phyloP scores from a whole-genome alignment of 2,329 filamentous ascomycete species.

The Paecilomyces sp. region DNA sequence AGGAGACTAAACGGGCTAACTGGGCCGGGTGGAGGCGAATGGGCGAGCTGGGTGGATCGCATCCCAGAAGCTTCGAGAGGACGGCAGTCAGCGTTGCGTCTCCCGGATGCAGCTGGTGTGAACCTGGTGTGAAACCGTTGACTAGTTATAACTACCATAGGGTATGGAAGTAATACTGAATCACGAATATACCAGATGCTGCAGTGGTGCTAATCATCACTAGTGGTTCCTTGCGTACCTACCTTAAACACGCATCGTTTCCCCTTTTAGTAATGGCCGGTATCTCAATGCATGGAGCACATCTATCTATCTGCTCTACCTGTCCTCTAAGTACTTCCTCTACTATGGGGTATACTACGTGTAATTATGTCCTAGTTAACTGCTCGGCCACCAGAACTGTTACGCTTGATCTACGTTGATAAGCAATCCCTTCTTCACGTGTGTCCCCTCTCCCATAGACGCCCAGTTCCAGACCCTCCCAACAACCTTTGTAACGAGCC shows the following conservation, averaged over 20 bases:
- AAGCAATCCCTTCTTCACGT: not conserved
- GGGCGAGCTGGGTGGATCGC: not conserved
- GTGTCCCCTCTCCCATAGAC: not conserved
- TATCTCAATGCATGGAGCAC: not conserved
- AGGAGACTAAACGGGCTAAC: not conserved
- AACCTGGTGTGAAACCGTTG: not conserved
- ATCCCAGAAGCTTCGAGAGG: slow-evolving; percentile 6
- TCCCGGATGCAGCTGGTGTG: not conserved
- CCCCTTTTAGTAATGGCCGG: not conserved
- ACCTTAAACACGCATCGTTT: not conserved
- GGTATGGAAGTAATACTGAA: no score
- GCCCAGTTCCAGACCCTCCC: not conserved
- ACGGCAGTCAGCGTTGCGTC: not conserved
- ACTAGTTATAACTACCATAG: not conserved
- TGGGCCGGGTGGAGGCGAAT: slow-evolving; percentile 2
- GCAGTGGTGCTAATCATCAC: no score
- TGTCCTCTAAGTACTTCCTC: no score
- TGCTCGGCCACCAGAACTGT: not conserved
- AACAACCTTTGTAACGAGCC: not conserved
- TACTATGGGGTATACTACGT: no score
- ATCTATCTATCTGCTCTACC: no score
- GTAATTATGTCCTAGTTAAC: no score
- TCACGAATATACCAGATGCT: no score
- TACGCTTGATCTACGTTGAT: not conserved
- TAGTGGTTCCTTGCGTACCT: not conserved